Base-by-base conservation (phyloP, 176 grass and related monocot species). In the Neostapfia colusana region DNA sequence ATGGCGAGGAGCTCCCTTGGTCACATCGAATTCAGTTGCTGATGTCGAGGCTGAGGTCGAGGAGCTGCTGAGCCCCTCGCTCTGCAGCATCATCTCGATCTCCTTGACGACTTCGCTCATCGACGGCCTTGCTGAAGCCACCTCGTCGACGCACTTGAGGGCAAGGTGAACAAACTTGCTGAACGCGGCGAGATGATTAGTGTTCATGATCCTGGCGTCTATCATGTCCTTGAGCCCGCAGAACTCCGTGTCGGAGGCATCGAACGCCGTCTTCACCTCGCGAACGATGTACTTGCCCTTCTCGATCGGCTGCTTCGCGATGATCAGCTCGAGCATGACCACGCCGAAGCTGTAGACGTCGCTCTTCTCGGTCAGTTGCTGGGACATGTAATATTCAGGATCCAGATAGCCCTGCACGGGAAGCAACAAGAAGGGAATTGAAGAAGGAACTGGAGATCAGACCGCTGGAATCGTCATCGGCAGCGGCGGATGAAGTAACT, bases 311-410 rank as follows among this genome's bases (percentile, higher is more conserved):
- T 89, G 89, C 63, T 70, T 90, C 6, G 89, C 89, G 6, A 86
- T 77, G 80, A 99, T 88, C 51, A 99, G 85, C 17, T 99, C 95
- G 1, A 99, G 72, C 95, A 99, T 95, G 17, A 99, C 95, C 38
- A 99, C 89, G 8, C 95, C 95, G 40, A 95, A 99, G 74, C 95
- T 95, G 74, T 99, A 99, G n/a, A 99, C 91, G 53, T 95, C 91
- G 18, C 95, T 95, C 84, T 99, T 99, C 50, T 92, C 87, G 0
- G 92, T 95, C 59, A 99, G 84, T 28, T 99, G 95, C 61, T 95
- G 95, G 4, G 87, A 88, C 84, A 92, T 83, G 85, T 99, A 99
- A 4, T 48, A 48, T 5, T 48, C 45, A 16, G 45, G 45, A 48
- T 48, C 45, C 45, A 48, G 45, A 5, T 48, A 48, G 45, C 92